Conservation (phyloP, 768 basidiomycete genomes). For the Artomyces pyxidatus region DNA sequence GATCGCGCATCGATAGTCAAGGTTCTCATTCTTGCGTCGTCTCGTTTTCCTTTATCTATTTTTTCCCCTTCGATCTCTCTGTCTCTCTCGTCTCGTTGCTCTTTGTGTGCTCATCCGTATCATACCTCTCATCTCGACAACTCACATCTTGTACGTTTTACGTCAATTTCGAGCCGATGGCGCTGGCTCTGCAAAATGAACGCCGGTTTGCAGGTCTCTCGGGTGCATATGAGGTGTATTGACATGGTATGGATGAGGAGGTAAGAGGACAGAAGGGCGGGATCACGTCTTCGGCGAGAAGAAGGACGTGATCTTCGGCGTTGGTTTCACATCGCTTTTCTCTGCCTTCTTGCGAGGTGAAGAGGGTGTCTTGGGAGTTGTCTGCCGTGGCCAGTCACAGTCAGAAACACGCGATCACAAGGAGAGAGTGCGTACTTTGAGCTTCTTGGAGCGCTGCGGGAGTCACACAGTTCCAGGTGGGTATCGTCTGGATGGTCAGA, state of each 20-base stretch:
- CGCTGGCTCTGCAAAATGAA: constrained; percentile 13
- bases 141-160: constrained; percentile 20
- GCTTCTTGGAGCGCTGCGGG: no score
- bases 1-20: background rate
- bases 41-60: constrained; percentile 11
- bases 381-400: no score
- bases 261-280: no score
- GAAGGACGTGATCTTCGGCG: constrained; percentile 16
- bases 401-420: no score
- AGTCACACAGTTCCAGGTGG: no score
- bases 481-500: background rate
- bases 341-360: constrained; percentile 9
- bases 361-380: no score
- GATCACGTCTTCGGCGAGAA: constrained; percentile 6
- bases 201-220: constrained; percentile 7
- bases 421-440: constrained; percentile 3
- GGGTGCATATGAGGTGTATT: no score
- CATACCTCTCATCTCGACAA: constrained; percentile 17
- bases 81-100: constrained; percentile 13
- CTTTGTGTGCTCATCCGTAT: constrained; percentile 12
- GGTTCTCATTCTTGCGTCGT: constrained; percentile 4
- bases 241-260: no score
- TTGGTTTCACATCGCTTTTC: background rate
- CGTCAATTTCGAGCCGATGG: constrained; percentile 11
- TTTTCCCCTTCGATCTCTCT: constrained; percentile 15